Conservation (phyloP, 257 asterid genomes). For the Rubia yunnanensis region DNA sequence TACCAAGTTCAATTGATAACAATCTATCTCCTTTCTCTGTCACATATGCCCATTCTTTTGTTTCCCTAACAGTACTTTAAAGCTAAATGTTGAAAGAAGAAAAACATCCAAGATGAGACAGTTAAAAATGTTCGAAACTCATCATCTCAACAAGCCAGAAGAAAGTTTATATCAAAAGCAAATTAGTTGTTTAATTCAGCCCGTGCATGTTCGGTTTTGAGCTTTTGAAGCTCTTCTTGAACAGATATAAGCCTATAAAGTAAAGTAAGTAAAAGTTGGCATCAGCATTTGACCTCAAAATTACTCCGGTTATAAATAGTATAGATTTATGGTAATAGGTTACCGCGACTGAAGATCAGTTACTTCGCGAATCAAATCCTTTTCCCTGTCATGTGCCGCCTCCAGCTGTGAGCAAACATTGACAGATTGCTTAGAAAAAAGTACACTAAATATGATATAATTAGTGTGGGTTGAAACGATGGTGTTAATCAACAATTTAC, state of each 20-base stretch:
- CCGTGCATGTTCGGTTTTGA: constrained; percentile 44
- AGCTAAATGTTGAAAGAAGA: background rate
- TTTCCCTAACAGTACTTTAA: background rate
- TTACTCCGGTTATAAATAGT: background rate
- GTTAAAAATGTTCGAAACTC: background rate
- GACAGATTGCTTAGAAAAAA: constrained; percentile 1
- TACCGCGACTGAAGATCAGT: constrained; percentile 77
- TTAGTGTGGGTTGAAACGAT: background rate
- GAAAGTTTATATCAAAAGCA: background rate
- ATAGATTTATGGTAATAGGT: background rate
- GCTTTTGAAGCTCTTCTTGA: constrained; percentile 68
- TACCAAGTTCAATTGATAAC: no score
- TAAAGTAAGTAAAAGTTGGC: background rate
- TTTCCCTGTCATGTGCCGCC: constrained; percentile 71
- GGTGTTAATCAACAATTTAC: constrained; percentile 17
- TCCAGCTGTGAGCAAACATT: constrained; percentile 45
- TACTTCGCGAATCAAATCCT: constrained; percentile 61
- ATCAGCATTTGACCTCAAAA: background rate
- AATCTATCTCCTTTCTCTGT: constrained; percentile 1
- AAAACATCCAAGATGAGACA: constrained; percentile 1
- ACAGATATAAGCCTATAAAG: constrained; percentile 27
- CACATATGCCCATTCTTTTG: background rate
- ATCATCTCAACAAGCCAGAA: background rate
- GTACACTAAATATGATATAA: background rate
- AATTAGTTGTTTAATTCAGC: constrained; percentile 18